Base-by-base conservation (phyloP, 1,284 basidiomycete species). In the Trichosporon inkin region DNA sequence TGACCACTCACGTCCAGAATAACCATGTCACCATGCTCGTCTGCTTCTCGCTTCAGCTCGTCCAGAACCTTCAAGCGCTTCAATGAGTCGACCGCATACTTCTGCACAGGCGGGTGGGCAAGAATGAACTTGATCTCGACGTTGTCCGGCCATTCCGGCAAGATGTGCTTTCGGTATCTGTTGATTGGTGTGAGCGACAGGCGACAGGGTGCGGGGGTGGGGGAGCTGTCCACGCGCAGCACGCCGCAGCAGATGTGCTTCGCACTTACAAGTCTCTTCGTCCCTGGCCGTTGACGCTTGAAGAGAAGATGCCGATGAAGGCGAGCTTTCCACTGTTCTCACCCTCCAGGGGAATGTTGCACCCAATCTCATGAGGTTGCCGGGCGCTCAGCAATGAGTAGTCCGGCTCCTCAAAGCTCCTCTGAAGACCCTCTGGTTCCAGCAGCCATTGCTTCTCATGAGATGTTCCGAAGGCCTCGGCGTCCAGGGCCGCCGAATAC, bases 91-190 rank as follows among this genome's bases (percentile, higher is more conserved):
- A 49, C 11, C 5, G 24, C 24, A 7, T 49, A 49, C 44, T 49
- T 49, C 28, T 32, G 22, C 16, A 32, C 44, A 13, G 44, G 44
- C 24, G 78, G 77, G 19, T 70, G 60, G 16, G 74, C 78, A 13
- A 80, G 67, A 39, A 80, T 78, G 63, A 80, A 80, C 62, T 77
- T 77, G 59, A 75, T 62, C 2, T 73, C 76, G 56, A 80, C 72
- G 10, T 76, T 66, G 17, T 75, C 62, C 10, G 44, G 44, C 44
- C 77, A 78, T 56, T 79, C 74, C 10, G 74, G 74, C 14, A 77
- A 47, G 53, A 75, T 69, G 39, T 71, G 62, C 54, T 65, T 47
- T 8, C 77, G 73, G 56, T 74, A 76, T 47, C 76, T 75, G 55
- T 10, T 47, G 44, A 32, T 14, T 32, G 51, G 37, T 19, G 49